Base-by-base conservation (phyloP, 2,329 filamentous ascomycete genomes). In the Penicillium sp. region DNA sequence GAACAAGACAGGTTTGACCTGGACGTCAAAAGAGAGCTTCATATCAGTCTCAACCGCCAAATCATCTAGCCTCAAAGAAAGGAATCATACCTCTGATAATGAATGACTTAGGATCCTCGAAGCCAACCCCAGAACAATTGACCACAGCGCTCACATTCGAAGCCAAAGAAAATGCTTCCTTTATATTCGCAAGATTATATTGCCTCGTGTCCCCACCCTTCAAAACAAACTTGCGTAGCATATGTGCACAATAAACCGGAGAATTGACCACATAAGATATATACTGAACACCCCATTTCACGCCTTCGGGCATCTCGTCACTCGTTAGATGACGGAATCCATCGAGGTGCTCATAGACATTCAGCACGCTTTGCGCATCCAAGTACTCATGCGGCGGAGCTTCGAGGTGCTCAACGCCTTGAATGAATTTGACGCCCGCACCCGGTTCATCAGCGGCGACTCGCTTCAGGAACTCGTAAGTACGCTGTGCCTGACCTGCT, bases 1-100 rank as follows among this genome's bases (percentile, higher is more conserved):
- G 72, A 9, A 81, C 74, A 13, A 84, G 75, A 52, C 77, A 77
- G 5, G 77, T 80, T 73, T 81, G 78, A 26, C 78, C 76, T 75
- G 48, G 2, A 39, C 3, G 16, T 31, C 35, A 6, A 49, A 19
- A 49, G 43, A n/a, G 39, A 47, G 27, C 45, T 29, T 45, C 22
- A 31, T 35, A 29, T 24, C 22, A 45, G 24, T 1, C 8, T 6
- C n/a, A 37, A 10, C 7, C 27, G 14, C 37, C 4, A 33, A 46
- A 42, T 8, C 7, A 37, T 16, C 26, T 48, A 57, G 65, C 48
- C 13, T 24, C 26, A 14, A 16, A 5, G 35, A 19, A 22, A 7
- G n/a, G 10, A 10, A 13, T 8, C 33, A 42, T 57, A 76, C 74
- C 78, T 60, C 76, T 64, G 48, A 79, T 81, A 39, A 78, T 74